Evolutionary conservation across 139 green algal species (phyloP).

Genomic region (Prasinococcaceae sp.): DNA sequence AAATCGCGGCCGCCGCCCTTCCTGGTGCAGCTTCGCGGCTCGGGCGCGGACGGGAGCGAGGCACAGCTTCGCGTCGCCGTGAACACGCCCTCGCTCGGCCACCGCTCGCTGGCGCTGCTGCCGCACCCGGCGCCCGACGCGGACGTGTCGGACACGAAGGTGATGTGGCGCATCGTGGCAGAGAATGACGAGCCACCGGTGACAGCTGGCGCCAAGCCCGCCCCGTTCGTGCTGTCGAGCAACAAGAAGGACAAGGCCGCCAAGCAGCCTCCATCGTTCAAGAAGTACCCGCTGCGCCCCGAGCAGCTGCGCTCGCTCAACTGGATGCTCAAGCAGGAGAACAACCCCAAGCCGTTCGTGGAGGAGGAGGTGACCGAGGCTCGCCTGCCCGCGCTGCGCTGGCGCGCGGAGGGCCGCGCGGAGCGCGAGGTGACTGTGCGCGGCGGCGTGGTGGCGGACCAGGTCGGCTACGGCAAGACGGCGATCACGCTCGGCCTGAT

Average conservation of each 20-base stretch:
- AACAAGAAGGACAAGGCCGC: too few species aligned
- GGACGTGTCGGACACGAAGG: too few species aligned
- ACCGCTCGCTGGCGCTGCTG: conserved; percentile 3
- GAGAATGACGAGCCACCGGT: too few species aligned
- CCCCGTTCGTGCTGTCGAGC: too few species aligned
- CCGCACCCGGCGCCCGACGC: neutral
- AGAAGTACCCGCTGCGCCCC: conserved; percentile 11
- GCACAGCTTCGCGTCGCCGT: neutral
- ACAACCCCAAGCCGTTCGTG: conserved; percentile 2
- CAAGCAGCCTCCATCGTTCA: conserved; percentile 1
- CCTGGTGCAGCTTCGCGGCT: conserved; percentile 4
- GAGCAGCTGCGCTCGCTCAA: conserved; percentile 14
- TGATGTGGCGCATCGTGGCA: conserved; percentile 8
- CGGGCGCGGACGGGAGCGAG: neutral
- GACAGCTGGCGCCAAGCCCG: too few species aligned
- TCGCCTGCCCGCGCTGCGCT: conserved; percentile 1
- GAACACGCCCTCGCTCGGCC: conserved; percentile 6
- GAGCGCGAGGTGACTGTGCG: neutral
- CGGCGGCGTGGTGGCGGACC: conserved; percentile 13
- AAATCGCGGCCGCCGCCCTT: conserved; percentile 9
- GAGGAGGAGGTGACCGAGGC: conserved; percentile 13
- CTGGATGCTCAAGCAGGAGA: conserved; percentile 12
- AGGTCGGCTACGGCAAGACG: conserved; percentile 21
- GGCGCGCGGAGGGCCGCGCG: conserved; percentile 10
- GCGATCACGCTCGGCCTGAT: conserved; percentile 16